Base-by-base conservation (phyloP, 805 yeast species). In the Cyberlindnera misumaiensis region DNA sequence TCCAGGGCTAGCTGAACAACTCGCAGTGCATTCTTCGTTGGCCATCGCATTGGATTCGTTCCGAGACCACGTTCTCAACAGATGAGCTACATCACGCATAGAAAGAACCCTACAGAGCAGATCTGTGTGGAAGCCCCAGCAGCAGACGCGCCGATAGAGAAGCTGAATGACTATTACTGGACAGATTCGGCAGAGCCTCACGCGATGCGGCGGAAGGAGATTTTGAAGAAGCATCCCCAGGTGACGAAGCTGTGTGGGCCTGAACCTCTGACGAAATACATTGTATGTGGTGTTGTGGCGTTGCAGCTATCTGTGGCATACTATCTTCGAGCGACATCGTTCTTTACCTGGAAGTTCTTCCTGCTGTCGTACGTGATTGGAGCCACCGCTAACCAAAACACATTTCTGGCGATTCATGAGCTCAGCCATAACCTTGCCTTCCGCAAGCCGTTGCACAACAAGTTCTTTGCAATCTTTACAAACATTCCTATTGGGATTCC, bases 401-500 rank as follows among this genome's bases (percentile, higher is more conserved):
- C 83, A 30, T 88, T 87, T 55, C 66, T 88, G 45, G 90, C 94
- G 20, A 86, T 88, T 49, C 97, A 88, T 61, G 97, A 88, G 58
- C 67, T 87, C 37, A 76, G 82, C 28, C 97, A 88, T 60, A 88
- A 88, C 56, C 66, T 88, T 38, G 84, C 84, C 3, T 88, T 88
- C 72, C 83, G 75, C 50, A 76, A 73, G 47, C 94, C 96, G 0
- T 31, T 85, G 2, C 74, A 79, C 58, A 88, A 88, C 62, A 80
- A 84, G 56, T 55, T 87, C 17, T 87, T 81, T 53, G 74, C 93
- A 31, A 80, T 87, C 9, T 65, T 84, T 47, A 73, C 87, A 28
- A 88, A 88, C 57, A 63, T 85, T 28, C 96, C 96, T 1, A 84
- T 88, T 37, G 96, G 96, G 1, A 70, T 88, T 17, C 97, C 96